Evolutionary conservation across 2,329 filamentous ascomycete genomes (phyloP), one percentile per base, ranked within the genome.

Genomic region (Shiraia bambusicola): DNA sequence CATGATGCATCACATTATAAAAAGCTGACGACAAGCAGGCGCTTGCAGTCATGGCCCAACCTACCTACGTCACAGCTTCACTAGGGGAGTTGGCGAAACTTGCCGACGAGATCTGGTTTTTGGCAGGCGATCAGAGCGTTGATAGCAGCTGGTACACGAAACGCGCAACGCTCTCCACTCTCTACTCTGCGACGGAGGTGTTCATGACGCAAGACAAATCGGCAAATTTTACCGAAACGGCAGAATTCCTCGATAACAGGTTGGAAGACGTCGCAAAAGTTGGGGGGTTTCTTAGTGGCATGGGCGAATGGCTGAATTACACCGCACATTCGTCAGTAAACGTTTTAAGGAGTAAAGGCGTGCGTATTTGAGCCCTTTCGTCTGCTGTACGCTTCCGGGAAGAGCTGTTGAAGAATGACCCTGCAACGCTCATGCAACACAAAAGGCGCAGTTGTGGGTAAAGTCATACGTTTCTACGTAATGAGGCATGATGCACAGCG

Each of bases 171-270:
- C 66, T 88, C 16, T 76, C 80, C 1, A 76, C 77, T 2, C 76
- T 87, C n/a, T 88, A 87, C 62, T 88, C 88, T 1, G 69, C 71
- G 4, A 68, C 85, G 41, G 93, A 98, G 71, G 75, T 96, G 4
- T 95, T 91, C 71, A 96, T 97, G 90, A 96, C 90, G 15, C 90
- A 86, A 45, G 93, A 97, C 69, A 77, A 75, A 46, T 90, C 85
- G 3, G 72, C 78, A 0, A 81, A 80, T n/a, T 93, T 87, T 58
- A 66, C 63, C 8, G 87, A 91, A 49, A 97, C 93, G 3, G 83
- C 84, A 52, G 77, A 81, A 8, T 98, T 97, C 65, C 72, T 97
- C 38, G 79, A 84, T 40, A 78, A 89, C 30, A 79, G 92, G 47
- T 71, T 95, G 41, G 76, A 82, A 45, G 91, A 94, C 71, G 74